Percentiles rank a stretch among this genome's conserved stretches.
Evolutionary conservation across 1,284 basidiomycete genomes (phyloP).

Genomic region (Schizopora paradoxa): DNA sequence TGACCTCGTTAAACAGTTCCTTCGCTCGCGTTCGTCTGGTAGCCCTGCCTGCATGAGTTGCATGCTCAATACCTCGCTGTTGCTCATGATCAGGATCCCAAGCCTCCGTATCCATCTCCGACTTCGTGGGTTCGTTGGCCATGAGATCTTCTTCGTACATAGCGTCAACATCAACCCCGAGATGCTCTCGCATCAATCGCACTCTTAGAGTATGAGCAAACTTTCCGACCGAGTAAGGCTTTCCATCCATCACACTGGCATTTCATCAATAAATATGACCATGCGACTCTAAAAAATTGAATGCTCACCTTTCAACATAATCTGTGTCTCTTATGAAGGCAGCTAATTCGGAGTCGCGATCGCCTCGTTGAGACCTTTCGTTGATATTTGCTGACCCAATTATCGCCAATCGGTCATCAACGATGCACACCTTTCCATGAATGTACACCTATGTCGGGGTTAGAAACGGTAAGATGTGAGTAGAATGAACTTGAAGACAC

Average conservation of each 20-base stretch:
- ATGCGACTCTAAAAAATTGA: neutral
- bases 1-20: conserved; percentile 33
- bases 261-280: conserved; percentile 13
- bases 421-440: conserved; percentile 88
- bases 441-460: conserved; percentile 68
- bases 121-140: conserved; percentile 47
- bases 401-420: conserved; percentile 95
- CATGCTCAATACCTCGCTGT: conserved; percentile 36
- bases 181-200: conserved; percentile 94
- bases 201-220: conserved; percentile 94
- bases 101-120: conserved; percentile 49
- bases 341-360: conserved; percentile 94
- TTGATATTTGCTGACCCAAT: conserved; percentile 99
- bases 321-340: conserved; percentile 94
- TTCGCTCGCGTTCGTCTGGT: conserved; percentile 33
- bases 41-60: conserved; percentile 35
- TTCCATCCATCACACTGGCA: conserved; percentile 83
- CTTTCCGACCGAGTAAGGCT: conserved; percentile 92
- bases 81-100: conserved; percentile 86
- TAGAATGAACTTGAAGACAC: conserved; percentile 16
- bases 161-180: conserved; percentile 92
- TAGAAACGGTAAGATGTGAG: neutral
- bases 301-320: conserved; percentile 79
- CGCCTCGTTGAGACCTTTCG: conserved; percentile 91
- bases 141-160: conserved; percentile 76